Evolutionary conservation across 148 eudicot genomes (phyloP).

Genomic region (Chenopodium berlandieri): DNA sequence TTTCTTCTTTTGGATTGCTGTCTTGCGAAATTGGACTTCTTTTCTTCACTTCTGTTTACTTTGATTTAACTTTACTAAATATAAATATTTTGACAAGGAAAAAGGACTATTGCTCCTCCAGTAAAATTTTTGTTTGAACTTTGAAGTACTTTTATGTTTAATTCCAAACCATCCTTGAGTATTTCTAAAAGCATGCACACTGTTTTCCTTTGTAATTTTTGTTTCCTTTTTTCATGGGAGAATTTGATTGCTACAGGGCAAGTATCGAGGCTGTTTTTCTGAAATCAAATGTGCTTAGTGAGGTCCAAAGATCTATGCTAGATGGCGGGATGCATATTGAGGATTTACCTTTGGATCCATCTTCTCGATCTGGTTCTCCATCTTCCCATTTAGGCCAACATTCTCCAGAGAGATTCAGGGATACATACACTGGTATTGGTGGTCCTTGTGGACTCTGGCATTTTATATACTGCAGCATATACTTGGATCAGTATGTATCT

Average conservation of each 20-base stretch:
- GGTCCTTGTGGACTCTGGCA: conserved; percentile 98
- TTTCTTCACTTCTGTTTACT: background rate
- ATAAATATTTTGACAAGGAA: background rate
- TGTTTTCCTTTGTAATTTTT: background rate
- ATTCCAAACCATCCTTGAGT: too few relatives aligned
- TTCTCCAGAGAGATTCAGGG: conserved; percentile 48
- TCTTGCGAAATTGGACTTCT: background rate
- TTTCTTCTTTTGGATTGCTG: background rate
- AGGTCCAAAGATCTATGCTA: conserved; percentile 78
- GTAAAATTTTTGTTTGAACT: too few relatives aligned
- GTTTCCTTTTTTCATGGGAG: conserved; percentile 5
- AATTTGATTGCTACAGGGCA: conserved; percentile 43
- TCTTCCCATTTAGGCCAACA: conserved; percentile 74
- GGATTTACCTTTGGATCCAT: conserved; percentile 68
- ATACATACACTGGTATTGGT: conserved; percentile 55
- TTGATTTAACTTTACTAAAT: background rate
- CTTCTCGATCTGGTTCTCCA: conserved; percentile 55
- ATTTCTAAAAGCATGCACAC: background rate
- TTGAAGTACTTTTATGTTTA: too few relatives aligned
- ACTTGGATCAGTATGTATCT: conserved; percentile 84
- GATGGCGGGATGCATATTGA: conserved; percentile 97
- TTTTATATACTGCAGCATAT: conserved; percentile 83
- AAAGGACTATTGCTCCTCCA: background rate
- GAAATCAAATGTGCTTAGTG: conserved; percentile 85
- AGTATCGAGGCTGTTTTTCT: conserved; percentile 74